These are phyloP conservation scores for Phytophthora palmivora DNA, from an alignment of 352 stramenopile species.

Conservation along the genomic window DNA sequence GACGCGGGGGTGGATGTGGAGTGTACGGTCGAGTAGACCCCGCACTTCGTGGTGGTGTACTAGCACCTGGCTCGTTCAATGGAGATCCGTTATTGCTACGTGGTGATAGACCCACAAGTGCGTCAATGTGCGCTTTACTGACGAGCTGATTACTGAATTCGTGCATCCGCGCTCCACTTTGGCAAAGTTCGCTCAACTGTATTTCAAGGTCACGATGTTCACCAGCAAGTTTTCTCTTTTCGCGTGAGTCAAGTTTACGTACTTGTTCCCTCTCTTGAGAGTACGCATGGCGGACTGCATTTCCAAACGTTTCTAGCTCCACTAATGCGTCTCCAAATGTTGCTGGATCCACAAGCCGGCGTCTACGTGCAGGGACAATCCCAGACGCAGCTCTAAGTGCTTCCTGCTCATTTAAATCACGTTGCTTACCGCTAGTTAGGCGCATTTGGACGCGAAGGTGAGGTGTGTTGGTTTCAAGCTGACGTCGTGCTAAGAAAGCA, in stretches of 20 bases:
- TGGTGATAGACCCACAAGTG: slow-evolving; percentile 21
- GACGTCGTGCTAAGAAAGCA: slow-evolving; percentile 58
- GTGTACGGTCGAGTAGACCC: slow-evolving; percentile 23
- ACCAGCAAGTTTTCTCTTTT: slow-evolving; percentile 35
- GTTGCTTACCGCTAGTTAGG: slow-evolving; percentile 58
- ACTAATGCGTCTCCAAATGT: slow-evolving; percentile 56
- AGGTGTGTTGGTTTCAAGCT: slow-evolving; percentile 55
- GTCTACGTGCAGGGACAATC: slow-evolving; percentile 41
- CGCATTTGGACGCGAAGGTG: slow-evolving; percentile 63
- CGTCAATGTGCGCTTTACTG: slow-evolving; percentile 58
- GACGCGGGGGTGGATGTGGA: slow-evolving; percentile 20
- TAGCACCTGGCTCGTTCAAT: background rate
- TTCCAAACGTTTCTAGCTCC: slow-evolving; percentile 66
- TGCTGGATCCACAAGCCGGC: slow-evolving; percentile 56
- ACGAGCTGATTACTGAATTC: slow-evolving; percentile 77
- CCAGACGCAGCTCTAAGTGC: slow-evolving; percentile 48
- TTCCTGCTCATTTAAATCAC: slow-evolving; percentile 52
- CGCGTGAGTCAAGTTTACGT: slow-evolving; percentile 39
- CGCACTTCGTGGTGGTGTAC: slow-evolving; percentile 1
- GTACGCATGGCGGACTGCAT: slow-evolving; percentile 55
- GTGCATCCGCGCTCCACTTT: slow-evolving; percentile 49
- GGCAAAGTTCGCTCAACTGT: slow-evolving; percentile 49
- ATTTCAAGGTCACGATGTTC: slow-evolving; percentile 50
- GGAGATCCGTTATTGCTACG: slow-evolving; percentile 1
- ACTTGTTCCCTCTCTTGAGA: slow-evolving; percentile 51